Evolutionary conservation across 2,329 filamentous ascomycete genomes (phyloP).

Genomic region (Epichloe festucae): DNA sequence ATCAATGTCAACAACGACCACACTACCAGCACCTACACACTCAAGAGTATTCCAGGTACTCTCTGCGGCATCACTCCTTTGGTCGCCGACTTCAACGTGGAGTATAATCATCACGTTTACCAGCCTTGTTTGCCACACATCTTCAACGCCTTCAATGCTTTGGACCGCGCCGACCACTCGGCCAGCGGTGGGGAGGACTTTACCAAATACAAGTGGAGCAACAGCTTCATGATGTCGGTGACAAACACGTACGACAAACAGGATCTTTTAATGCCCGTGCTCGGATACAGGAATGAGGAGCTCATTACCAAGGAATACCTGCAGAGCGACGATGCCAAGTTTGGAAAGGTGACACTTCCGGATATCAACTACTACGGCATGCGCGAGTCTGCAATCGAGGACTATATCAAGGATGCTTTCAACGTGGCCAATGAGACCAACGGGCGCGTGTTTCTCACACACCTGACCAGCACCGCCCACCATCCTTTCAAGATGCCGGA

Average conservation of each 20-base stretch:
- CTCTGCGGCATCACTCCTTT: slow-evolving; percentile 29
- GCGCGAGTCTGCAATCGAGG: slow-evolving; percentile 17
- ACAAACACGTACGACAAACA: slow-evolving; percentile 23
- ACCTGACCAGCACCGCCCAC: slow-evolving; percentile 24
- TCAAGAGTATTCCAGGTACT: slow-evolving; percentile 29
- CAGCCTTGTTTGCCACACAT: slow-evolving; percentile 31
- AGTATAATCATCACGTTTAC: slow-evolving; percentile 28
- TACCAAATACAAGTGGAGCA: slow-evolving; percentile 18
- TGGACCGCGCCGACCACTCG: slow-evolving; percentile 8
- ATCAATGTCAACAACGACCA: slow-evolving; percentile 26
- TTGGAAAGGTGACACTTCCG: slow-evolving; percentile 15
- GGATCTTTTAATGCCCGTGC: slow-evolving; percentile 15
- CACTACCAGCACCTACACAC: slow-evolving; percentile 29
- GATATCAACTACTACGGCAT: slow-evolving; percentile 25
- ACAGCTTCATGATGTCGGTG: slow-evolving; percentile 21
- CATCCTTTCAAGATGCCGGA: slow-evolving; percentile 21
- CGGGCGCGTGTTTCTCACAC: slow-evolving; percentile 21
- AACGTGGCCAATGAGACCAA: slow-evolving; percentile 15
- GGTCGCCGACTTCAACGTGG: slow-evolving; percentile 29
- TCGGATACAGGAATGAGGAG: slow-evolving; percentile 18
- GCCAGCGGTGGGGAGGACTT: slow-evolving; percentile 9
- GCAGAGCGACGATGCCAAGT: slow-evolving; percentile 15
- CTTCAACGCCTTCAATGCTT: slow-evolving; percentile 18
- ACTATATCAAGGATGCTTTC: slow-evolving; percentile 22
- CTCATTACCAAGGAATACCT: slow-evolving; percentile 18